Conservation (phyloP, 257 asterid genomes). For the Datura wrightii region DNA sequence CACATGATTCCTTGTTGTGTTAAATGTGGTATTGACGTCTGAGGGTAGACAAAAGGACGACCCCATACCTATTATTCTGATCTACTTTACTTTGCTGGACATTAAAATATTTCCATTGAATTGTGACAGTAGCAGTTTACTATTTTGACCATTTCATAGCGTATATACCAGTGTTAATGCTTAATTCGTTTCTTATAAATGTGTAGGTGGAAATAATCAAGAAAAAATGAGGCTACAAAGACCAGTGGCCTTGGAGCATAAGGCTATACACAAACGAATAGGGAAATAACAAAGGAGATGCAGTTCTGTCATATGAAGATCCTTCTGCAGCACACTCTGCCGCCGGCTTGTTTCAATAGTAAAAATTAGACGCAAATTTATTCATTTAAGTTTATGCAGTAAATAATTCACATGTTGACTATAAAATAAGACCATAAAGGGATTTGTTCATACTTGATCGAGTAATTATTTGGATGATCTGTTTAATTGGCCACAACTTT, state of each 20-base stretch:
- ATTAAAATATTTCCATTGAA: neutral
- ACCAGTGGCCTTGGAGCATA: conserved; percentile 99
- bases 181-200: neutral
- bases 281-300: conserved; percentile 98
- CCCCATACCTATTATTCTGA: neutral
- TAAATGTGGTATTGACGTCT: neutral
- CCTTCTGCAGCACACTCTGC: conserved; percentile 99
- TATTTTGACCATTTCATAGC: neutral
- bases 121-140: conserved; percentile 5
- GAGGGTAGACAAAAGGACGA: neutral
- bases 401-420: conserved; percentile 1
- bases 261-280: conserved; percentile 90
- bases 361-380: conserved; percentile 37
- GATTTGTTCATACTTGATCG: no score
- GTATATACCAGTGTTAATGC: neutral
- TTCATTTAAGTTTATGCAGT: conserved; percentile 15
- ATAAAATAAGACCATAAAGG: no score
- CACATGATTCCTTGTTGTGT: neutral
- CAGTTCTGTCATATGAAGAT: conserved; percentile 93
- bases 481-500: no score
- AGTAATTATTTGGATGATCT: no score
- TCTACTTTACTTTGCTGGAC: neutral
- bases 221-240: conserved; percentile 97
- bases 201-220: conserved; percentile 93
- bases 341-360: conserved; percentile 94